Conservation (phyloP, 176 grass and related monocot species). For the Triticum aestivum region DNA sequence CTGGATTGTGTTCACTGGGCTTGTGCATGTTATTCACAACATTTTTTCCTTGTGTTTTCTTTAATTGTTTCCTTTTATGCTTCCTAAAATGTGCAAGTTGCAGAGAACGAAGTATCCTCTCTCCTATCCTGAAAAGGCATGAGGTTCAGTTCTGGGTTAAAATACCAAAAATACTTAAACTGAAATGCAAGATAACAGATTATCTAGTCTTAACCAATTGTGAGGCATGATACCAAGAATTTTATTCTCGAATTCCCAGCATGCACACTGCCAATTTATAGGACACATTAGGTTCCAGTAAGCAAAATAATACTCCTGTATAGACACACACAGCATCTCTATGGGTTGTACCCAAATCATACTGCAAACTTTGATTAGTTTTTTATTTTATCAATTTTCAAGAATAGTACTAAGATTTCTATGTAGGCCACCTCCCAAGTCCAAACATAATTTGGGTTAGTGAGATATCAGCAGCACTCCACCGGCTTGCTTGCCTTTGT, state of each 20-base stretch:
- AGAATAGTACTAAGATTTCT: too few species aligned
- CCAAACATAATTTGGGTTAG: neutral
- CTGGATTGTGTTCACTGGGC: conserved; percentile 77
- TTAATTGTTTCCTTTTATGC: conserved; percentile 83
- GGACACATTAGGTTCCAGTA: neutral
- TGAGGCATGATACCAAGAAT: conserved; percentile 92
- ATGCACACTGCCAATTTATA: conserved; percentile 71
- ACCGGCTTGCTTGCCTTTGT: too few species aligned
- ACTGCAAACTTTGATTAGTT: neutral
- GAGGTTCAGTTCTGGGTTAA: conserved; percentile 13
- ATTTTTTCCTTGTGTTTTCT: conserved; percentile 80
- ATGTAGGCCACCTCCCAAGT: neutral
- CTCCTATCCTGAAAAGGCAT: conserved; percentile 73
- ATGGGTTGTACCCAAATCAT: neutral
- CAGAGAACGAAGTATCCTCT: conserved; percentile 79
- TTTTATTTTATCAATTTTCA: too few species aligned
- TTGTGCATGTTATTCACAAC: conserved; percentile 57
- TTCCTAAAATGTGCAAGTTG: conserved; percentile 72
- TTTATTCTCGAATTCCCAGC: conserved; percentile 88
- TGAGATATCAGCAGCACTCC: neutral
- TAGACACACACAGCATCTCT: neutral
- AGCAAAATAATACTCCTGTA: neutral
- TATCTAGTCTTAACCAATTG: conserved; percentile 61
- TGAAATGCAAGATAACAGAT: conserved; percentile 5
- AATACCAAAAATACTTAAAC: neutral